Conservation (phyloP, 306 rosid genomes). For the Fragaria nilgerrensis region DNA sequence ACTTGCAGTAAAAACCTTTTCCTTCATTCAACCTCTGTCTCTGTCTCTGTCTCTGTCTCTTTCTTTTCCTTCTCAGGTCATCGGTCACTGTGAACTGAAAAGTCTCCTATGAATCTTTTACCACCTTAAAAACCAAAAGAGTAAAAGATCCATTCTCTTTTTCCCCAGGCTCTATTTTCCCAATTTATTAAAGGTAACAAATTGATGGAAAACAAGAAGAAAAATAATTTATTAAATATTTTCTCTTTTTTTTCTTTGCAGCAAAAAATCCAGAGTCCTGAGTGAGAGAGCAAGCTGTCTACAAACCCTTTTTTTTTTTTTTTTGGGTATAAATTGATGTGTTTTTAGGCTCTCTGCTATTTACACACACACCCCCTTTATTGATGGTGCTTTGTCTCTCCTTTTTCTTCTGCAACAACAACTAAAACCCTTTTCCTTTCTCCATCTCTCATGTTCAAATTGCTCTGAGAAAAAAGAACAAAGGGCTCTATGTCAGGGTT, state of each 20-base stretch:
- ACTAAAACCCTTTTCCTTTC: conserved; percentile 49
- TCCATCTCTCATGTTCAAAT: conserved; percentile 43
- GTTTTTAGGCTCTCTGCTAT: conserved; percentile 15
- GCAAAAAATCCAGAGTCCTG: conserved; percentile 29
- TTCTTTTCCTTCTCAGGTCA: not conserved
- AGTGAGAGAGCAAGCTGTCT: conserved; percentile 27
- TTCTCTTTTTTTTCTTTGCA: conserved; percentile 32
- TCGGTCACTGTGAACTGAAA: conserved; percentile 22
- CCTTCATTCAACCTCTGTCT: not conserved
- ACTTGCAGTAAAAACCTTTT: conserved; percentile 2
- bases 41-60: not conserved
- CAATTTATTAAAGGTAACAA: conserved; percentile 3
- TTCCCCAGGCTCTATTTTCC: conserved; percentile 10
- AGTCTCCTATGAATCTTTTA: conserved; percentile 40
- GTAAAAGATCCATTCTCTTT: conserved; percentile 26
- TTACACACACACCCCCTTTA: conserved; percentile 48
- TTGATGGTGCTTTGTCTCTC: conserved; percentile 53
- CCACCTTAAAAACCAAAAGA: conserved; percentile 27
- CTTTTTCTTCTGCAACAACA: conserved; percentile 60
- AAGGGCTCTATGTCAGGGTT: conserved; percentile 76
- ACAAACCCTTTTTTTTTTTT: conserved; percentile 24
- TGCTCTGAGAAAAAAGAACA: conserved; percentile 30
- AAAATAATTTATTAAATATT: conserved; percentile 34
- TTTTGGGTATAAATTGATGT: not conserved
- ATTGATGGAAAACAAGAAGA: conserved; percentile 10